Evolutionary conservation across 1,139 yeast species (phyloP).

Genomic region (Blastobotrys illinoisensis): DNA sequence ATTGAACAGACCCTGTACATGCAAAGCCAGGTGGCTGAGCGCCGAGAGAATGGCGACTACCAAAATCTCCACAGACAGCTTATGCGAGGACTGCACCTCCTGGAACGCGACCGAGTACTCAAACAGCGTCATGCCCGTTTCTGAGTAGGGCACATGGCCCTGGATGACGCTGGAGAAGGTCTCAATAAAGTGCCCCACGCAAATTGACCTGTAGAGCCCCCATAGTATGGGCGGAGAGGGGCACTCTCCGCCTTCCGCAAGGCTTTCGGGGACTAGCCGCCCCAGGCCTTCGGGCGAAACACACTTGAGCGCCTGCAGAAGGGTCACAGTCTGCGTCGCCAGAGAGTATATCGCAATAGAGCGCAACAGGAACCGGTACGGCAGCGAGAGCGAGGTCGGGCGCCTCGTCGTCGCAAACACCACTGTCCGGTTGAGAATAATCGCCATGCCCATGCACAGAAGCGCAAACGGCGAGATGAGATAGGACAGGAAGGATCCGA

Average conservation of each 20-base stretch:
- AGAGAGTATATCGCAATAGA: conserved; percentile 37
- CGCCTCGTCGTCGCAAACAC: conserved; percentile 60
- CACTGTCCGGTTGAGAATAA: conserved; percentile 57
- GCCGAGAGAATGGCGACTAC: conserved; percentile 49
- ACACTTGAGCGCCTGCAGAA: conserved; percentile 40
- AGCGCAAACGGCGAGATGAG: conserved; percentile 47
- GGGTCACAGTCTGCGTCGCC: conserved; percentile 33
- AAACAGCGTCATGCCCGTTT: conserved; percentile 65
- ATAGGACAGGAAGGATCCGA: conserved; percentile 27
- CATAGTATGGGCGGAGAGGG: conserved; percentile 48
- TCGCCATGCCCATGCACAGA: conserved; percentile 58
- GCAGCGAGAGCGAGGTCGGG: conserved; percentile 31
- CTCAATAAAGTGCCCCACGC: conserved; percentile 64
- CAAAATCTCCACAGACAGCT: conserved; percentile 52
- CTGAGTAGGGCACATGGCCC: conserved; percentile 56
- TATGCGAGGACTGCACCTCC: conserved; percentile 50
- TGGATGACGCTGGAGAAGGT: conserved; percentile 59
- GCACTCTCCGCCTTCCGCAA: conserved; percentile 34
- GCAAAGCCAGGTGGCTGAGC: conserved; percentile 51
- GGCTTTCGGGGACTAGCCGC: conserved; percentile 16
- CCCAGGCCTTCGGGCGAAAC: conserved; percentile 17
- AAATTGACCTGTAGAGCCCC: conserved; percentile 57
- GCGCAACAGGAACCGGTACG: conserved; percentile 34
- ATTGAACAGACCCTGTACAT: conserved; percentile 51
- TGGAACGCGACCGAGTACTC: conserved; percentile 73